Conservation (phyloP, 2,329 filamentous ascomycete species). For the Sphaerostilbella broomeana region DNA sequence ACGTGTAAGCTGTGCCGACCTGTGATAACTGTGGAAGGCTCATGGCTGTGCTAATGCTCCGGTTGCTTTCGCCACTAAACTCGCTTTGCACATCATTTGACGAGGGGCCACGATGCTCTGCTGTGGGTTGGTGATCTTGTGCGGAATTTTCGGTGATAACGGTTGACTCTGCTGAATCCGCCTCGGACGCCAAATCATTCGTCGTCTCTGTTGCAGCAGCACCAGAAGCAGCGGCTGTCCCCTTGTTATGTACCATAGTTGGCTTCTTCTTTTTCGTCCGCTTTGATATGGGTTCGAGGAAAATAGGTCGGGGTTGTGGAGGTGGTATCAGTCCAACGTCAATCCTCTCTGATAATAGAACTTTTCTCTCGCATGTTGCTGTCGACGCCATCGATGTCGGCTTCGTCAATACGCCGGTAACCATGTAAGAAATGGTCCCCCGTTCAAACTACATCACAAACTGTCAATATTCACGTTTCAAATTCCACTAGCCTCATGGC, state of each 20-base stretch:
- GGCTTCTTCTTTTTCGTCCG: constrained; percentile 57
- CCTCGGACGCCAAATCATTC: constrained; percentile 31
- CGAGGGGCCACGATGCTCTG: constrained; percentile 36
- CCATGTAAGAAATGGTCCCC: constrained; percentile 84
- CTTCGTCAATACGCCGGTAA: constrained; percentile 82
- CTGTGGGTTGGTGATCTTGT: constrained; percentile 25
- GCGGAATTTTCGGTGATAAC: constrained; percentile 33
- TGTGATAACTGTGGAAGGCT: constrained; percentile 38
- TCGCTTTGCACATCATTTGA: constrained; percentile 58
- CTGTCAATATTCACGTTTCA: neutral
- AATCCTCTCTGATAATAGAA: constrained; percentile 73
- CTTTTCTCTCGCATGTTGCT: constrained; percentile 70
- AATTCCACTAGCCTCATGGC: too few relatives aligned
- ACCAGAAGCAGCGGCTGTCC: constrained; percentile 38
- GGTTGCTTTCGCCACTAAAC: constrained; percentile 61
- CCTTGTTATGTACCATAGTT: constrained; percentile 34
- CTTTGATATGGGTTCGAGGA: constrained; percentile 78
- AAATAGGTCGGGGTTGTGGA: constrained; percentile 76
- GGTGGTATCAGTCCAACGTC: constrained; percentile 71
- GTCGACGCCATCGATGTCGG: constrained; percentile 81
- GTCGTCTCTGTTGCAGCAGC: too few relatives aligned
- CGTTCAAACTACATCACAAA: constrained; percentile 71
- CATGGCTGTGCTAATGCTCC: constrained; percentile 59
- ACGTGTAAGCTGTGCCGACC: constrained; percentile 23
- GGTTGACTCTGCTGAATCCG: constrained; percentile 34